A percentile compares a stretch with the other conserved stretches of the same genome.
These are phyloP conservation scores for Centaurea solstitialis DNA, from an alignment of 129 eudicot genomes.

Conservation along the genomic window DNA sequence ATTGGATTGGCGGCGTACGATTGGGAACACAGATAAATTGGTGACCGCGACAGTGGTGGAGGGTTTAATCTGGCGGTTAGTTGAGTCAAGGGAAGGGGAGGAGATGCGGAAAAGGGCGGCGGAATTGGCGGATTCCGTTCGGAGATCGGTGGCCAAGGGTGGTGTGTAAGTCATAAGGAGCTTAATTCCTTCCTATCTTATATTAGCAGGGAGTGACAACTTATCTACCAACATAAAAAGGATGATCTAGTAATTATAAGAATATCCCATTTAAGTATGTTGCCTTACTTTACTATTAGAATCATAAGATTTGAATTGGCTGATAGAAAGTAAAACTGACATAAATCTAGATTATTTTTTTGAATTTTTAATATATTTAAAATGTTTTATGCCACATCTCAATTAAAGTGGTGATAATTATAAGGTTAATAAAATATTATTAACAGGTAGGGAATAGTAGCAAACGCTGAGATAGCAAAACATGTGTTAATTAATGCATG, in stretches of 20 bases:
- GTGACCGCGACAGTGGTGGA: constrained; percentile 12
- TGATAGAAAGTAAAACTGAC: no score
- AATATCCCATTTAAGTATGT: background rate
- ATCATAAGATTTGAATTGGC: no score
- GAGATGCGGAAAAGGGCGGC: constrained; percentile 38
- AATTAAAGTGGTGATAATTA: no score
- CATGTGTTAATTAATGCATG: no score
- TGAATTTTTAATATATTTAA: no score
- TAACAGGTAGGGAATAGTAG: no score
- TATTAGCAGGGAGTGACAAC: constrained; percentile 2
- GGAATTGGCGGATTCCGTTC: constrained; percentile 32
- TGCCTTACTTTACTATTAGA: background rate
- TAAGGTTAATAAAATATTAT: no score
- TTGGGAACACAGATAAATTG: constrained; percentile 27
- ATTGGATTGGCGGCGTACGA: constrained; percentile 32
- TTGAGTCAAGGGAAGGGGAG: constrained; percentile 44
- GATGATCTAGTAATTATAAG: background rate
- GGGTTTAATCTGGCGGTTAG: constrained; percentile 25
- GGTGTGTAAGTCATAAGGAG: constrained; percentile 36
- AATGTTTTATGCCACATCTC: no score
- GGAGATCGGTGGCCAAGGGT: constrained; percentile 35
- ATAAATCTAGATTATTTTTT: no score
- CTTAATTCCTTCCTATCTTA: constrained; percentile 38
- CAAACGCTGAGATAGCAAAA: no score
- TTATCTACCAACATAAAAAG: background rate